These are phyloP conservation scores for Ulota crispa DNA, from an alignment of 225 moss, liverwort and hornwort genomes.

Conservation along the genomic window DNA sequence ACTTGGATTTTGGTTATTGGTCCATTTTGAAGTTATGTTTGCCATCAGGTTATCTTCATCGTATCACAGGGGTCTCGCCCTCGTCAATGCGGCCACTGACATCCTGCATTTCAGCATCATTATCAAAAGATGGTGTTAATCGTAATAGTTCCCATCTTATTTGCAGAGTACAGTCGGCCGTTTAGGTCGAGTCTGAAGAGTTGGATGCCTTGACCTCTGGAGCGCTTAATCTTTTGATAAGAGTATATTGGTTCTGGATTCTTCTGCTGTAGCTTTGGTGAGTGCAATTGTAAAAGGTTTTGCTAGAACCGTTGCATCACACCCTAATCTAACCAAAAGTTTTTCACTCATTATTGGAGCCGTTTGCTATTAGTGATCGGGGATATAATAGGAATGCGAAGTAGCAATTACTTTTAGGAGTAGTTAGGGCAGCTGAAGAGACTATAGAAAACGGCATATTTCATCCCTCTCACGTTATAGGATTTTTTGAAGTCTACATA, in stretches of 20 bases:
- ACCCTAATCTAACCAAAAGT: slow-evolving; percentile 82
- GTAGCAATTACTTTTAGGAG: slow-evolving; percentile 20
- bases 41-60: slow-evolving; percentile 57
- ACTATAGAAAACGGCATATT: slow-evolving; percentile 74
- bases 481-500: slow-evolving; percentile 72
- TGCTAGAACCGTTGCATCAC: slow-evolving; percentile 59
- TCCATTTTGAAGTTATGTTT: slow-evolving; percentile 71
- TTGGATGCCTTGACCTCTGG: slow-evolving; percentile 66
- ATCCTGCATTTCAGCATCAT: slow-evolving; percentile 28
- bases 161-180: slow-evolving; percentile 66
- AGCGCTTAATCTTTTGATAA: slow-evolving; percentile 50
- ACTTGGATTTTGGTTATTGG: slow-evolving; percentile 81
- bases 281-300: slow-evolving; percentile 66
- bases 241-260: not conserved
- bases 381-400: slow-evolving; percentile 26
- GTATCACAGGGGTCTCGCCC: no score
- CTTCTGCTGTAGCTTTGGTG: slow-evolving; percentile 26
- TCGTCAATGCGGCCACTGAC: slow-evolving; percentile 65
- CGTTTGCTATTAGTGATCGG: slow-evolving; percentile 52
- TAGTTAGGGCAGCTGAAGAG: slow-evolving; percentile 59
- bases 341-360: slow-evolving; percentile 68
- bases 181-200: slow-evolving; percentile 83
- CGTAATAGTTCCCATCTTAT: slow-evolving; percentile 42
- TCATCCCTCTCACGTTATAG: slow-evolving; percentile 72
- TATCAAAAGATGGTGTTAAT: slow-evolving; percentile 36